Percentiles rank a stretch among this genome's conserved stretches.
Conservation (phyloP, 164 flowering plant genomes). For the Euptelea pleiosperma region DNA sequence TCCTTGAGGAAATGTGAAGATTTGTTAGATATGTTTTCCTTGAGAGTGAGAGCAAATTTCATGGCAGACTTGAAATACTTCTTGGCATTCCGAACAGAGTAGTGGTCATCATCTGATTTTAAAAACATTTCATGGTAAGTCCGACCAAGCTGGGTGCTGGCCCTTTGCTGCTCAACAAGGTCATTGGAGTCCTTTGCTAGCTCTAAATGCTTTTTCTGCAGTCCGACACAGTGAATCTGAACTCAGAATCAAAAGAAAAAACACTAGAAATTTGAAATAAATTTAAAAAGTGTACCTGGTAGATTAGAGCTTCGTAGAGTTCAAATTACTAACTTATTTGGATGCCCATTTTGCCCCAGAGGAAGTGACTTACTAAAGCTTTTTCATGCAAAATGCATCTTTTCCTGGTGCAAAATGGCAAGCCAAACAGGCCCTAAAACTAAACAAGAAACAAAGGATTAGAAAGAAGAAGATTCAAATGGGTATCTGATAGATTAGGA, state of each 20-base stretch:
- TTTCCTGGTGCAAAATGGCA: too few species aligned
- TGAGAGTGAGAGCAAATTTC: conserved; percentile 63
- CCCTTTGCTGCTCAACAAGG: conserved; percentile 90
- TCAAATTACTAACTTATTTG: neutral
- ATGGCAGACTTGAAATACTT: conserved; percentile 82
- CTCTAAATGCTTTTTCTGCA: conserved; percentile 84
- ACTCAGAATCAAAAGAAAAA: neutral
- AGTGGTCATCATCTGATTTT: conserved; percentile 59
- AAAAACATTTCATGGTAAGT: conserved; percentile 83
- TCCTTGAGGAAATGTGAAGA: conserved; percentile 63
- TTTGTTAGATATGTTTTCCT: conserved; percentile 39
- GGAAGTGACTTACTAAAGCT: too few species aligned
- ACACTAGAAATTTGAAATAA: neutral
- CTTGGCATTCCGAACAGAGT: conserved; percentile 63
- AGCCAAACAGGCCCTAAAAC: too few species aligned
- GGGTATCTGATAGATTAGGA: neutral
- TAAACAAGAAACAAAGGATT: too few species aligned
- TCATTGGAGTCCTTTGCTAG: conserved; percentile 72
- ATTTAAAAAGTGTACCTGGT: neutral
- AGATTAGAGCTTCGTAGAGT: too few species aligned
- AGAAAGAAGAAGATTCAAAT: too few species aligned
- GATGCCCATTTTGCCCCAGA: neutral
- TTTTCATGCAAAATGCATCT: too few species aligned
- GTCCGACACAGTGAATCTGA: conserved; percentile 7
- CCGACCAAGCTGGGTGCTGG: conserved; percentile 91